phyloP scores from a whole-genome alignment of 192 early-diverging fungal species.

The Chytriomyces sp. region DNA sequence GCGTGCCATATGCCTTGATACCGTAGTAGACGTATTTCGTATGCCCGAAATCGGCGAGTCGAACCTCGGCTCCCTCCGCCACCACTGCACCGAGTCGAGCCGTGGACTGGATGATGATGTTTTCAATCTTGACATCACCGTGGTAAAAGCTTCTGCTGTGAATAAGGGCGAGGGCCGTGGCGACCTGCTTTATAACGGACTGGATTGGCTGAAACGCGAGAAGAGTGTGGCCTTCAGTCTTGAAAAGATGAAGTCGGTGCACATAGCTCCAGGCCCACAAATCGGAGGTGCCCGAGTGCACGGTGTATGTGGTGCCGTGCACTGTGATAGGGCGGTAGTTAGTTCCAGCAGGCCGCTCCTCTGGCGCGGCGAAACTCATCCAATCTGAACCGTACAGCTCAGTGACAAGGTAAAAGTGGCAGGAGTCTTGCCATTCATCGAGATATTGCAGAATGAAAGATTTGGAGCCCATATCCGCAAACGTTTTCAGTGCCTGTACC shows the following conservation, averaged over 20 bases:
- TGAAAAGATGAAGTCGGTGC: not conserved
- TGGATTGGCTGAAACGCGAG: not conserved
- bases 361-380: not conserved
- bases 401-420: conserved; percentile 33
- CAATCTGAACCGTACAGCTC: conserved; percentile 22
- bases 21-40: not conserved
- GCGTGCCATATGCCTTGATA: not conserved
- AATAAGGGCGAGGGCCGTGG: conserved; percentile 41
- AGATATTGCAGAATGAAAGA: not conserved
- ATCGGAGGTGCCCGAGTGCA: conserved; percentile 4
- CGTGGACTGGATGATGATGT: conserved; percentile 40
- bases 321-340: not conserved
- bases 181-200: conserved; percentile 47
- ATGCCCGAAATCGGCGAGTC: conserved; percentile 25
- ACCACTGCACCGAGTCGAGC: not conserved
- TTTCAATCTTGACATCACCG: conserved; percentile 63
- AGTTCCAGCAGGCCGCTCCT: not conserved
- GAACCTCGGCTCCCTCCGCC: not conserved
- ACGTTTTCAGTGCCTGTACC: not conserved
- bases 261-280: conserved; percentile 20
- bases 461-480: not conserved
- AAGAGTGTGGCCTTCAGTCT: not conserved
- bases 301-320: not conserved
- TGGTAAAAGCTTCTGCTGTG: conserved; percentile 51
- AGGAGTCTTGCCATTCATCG: conserved; percentile 16